phyloP scores from a whole-genome alignment of 306 rosid species.

The Rosa lucieae region DNA sequence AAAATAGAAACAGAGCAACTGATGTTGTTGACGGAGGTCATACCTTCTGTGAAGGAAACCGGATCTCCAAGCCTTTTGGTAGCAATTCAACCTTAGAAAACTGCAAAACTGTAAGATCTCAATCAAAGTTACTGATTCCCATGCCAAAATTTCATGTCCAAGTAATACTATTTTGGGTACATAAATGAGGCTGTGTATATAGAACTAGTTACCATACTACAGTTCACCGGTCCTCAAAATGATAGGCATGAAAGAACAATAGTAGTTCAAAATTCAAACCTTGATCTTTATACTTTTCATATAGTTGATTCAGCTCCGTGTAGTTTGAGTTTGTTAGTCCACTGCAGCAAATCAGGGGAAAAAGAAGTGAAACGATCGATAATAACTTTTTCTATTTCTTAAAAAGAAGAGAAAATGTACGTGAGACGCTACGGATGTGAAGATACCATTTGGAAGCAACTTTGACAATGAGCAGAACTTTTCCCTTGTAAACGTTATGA shows the following conservation, averaged over 20 bases:
- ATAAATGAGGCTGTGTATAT: too few species aligned
- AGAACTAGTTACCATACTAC: not conserved
- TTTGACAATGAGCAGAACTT: conserved; percentile 69
- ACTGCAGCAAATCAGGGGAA: conserved; percentile 42
- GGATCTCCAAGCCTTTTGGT: too few species aligned
- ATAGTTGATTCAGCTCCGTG: conserved; percentile 72
- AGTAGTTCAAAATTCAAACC: conserved; percentile 38
- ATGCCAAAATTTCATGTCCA: too few species aligned
- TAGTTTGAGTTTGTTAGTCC: conserved; percentile 87
- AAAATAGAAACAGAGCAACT: too few species aligned
- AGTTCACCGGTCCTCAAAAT: not conserved
- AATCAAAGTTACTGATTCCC: too few species aligned
- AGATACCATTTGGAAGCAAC: conserved; percentile 95
- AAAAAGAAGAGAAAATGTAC: not conserved
- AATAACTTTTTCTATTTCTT: too few species aligned
- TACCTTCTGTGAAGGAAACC: too few species aligned
- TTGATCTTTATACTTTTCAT: conserved; percentile 70
- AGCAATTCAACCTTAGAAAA: too few species aligned
- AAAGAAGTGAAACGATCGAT: not conserved
- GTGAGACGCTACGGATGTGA: not conserved
- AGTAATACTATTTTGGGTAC: too few species aligned
- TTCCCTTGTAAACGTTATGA: conserved; percentile 61
- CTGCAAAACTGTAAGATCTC: too few species aligned
- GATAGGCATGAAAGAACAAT: not conserved
- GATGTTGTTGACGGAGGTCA: too few species aligned